Conservation (phyloP, 2,329 filamentous ascomycete genomes). For the Diaporthe sp. region DNA sequence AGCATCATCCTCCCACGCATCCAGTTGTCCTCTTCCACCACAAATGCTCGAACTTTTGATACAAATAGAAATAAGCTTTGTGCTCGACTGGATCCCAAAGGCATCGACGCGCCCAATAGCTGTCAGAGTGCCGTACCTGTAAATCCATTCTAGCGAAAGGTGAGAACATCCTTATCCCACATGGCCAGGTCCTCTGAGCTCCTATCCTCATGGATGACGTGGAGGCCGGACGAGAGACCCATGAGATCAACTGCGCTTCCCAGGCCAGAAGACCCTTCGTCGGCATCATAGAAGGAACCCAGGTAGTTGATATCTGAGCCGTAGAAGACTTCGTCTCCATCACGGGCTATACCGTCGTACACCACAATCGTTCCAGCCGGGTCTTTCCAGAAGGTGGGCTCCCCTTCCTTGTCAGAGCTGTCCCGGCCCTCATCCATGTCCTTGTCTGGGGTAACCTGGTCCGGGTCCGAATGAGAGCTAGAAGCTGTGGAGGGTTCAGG, state of each 20-base stretch:
- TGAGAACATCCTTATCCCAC: conserved; percentile 18
- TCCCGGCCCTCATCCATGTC: neutral
- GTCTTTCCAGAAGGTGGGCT: conserved; percentile 22
- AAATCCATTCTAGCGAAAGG: neutral
- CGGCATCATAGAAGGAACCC: conserved; percentile 20
- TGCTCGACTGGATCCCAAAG: neutral
- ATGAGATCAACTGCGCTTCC: conserved; percentile 17
- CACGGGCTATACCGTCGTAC: conserved; percentile 24
- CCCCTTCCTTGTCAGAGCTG: neutral
- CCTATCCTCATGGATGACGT: conserved; percentile 15
- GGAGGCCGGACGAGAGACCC: conserved; percentile 2
- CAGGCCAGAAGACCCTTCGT: conserved; percentile 17
- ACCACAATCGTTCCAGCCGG: conserved; percentile 20
- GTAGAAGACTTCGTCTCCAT: conserved; percentile 18
- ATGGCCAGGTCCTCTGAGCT: conserved; percentile 19
- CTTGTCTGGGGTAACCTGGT: neutral
- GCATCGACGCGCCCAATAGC: neutral
- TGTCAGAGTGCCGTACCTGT: neutral
- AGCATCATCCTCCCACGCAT: neutral
- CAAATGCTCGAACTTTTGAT: neutral
- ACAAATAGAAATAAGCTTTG: neutral
- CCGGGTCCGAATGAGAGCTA: neutral
- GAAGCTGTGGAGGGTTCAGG: neutral
- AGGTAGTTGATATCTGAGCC: conserved; percentile 29
- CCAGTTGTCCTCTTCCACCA: neutral